Evolutionary conservation across 2,329 filamentous ascomycete species (phyloP), one percentile per base, ranked within the genome.

Genomic region (Periconia sp.): DNA sequence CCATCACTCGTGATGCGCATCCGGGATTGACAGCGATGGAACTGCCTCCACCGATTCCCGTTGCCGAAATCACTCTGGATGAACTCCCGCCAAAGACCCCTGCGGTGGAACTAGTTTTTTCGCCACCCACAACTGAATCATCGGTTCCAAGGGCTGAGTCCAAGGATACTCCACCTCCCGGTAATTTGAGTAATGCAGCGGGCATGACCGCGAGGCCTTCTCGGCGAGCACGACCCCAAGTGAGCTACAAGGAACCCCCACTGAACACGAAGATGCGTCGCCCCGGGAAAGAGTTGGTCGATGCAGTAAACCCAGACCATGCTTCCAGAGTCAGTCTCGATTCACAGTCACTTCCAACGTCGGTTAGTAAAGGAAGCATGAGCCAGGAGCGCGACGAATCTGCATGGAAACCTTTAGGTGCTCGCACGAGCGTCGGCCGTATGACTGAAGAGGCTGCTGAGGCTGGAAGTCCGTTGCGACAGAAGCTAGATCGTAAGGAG

Each of bases 231-330:
- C 71, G 79, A 20, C 66, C 76, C 17, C 72, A 76, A 33, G 77
- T 80, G 46, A 80, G 76, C 63, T 81, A 81, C 55, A 77, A 79
- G 13, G 78, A 81, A 56, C 79, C 79, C 1, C 79, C 72, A 46
- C 65, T 81, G 15, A 70, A 71, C 44, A 75, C 72, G 15, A 81
- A 81, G 60, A 81, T 81, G 78, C 71, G 79, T 18, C 72, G 79
- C 23, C 77, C 78, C 1, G 72, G 71, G 47, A 78, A 79, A 56
- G 72, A 78, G 47, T 64, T 80, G 49, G 75, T 75, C 1, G 77
- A 80, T 59, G 79, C 79, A 1, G 71, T 81, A 6, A 45, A 65
- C 5, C 49, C 58, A 59, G 61, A 55, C 10, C 50, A 51, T 6
- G 61, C 65, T 8, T 53, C 62, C 47, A 64, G 63, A 47, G 63